Evolutionary conservation across 352 stramenopile species (phyloP), one percentile per base, ranked within the genome.

Genomic region (Pythium scleroteichum): DNA sequence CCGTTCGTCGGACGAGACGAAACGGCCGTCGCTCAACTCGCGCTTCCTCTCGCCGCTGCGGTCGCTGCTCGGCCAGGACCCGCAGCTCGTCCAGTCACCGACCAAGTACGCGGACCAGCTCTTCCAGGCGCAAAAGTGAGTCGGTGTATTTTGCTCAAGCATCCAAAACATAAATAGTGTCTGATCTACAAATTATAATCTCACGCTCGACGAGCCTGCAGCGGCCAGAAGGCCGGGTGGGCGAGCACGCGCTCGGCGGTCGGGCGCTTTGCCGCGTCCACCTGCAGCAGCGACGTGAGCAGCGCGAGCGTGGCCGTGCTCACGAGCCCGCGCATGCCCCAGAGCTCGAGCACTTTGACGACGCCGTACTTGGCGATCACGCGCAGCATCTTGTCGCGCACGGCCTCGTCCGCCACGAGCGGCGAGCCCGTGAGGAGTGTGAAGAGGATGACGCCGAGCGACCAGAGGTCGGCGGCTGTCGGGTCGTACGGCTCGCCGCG

Each of bases 401-500:
- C 47, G 3, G 54, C 53, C 10, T 73, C 68, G 20, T 77, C 64
- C 4, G 76, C 62, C 27, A 79, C 62, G n/a, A 88, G 59, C 10
- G 78, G 79, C 3, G 78, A 83, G 0, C 82, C 82, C 42, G 82
- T 88, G 45, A 92, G 57, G 59, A 92, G 62, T 50, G 88, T 73
- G 68, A 90, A 92, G 24, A 92, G 64, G 13, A 89, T 62, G 7
- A 85, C 71, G 16, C 82, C 79, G 12, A 92, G 69, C 22, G 82
- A 88, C 82, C 82, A 92, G 35, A 90, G 66, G 50, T 92, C 82
- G 14, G 76, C 82, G 0, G 39, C 53, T 23, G 69, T 72, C 0
- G 80, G 68, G 60, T 87, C 73, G 69, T 83, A 82, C 0, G 48
- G 59, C 0, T 51, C 59, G 8, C 68, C 71, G 29, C 32, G 32